Conservation (phyloP, 768 basidiomycete species). For the Termitomyces sp. region DNA sequence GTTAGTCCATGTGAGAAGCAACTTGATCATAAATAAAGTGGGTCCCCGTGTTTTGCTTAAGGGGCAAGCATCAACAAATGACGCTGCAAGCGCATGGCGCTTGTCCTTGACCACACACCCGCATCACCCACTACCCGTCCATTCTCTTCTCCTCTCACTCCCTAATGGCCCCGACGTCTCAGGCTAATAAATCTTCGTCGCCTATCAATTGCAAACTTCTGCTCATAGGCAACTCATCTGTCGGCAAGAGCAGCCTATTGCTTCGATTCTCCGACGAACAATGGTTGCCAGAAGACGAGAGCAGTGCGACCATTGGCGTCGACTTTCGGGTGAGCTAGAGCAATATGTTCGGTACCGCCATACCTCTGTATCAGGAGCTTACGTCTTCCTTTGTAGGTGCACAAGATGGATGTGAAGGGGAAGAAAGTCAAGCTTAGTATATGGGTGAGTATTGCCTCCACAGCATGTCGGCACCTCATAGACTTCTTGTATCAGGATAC, state of each 20-base stretch:
- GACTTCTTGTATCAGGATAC: constrained; percentile 59
- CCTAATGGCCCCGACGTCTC: constrained; percentile 28
- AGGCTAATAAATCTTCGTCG: constrained; percentile 23
- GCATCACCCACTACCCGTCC: not conserved
- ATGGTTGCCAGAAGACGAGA: constrained; percentile 89
- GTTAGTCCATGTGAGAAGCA: not conserved
- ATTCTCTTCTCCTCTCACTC: not conserved
- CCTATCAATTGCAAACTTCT: constrained; percentile 79
- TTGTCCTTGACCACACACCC: not conserved
- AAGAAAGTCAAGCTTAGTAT: constrained; percentile 91
- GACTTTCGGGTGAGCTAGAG: constrained; percentile 67
- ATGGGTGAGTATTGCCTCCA: constrained; percentile 65
- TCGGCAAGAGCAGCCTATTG: constrained; percentile 88
- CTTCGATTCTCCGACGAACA: constrained; percentile 96
- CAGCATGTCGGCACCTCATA: not conserved
- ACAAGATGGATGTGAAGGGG: constrained; percentile 82
- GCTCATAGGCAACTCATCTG: constrained; percentile 83
- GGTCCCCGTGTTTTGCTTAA: too few relatives aligned
- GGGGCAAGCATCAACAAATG: constrained; percentile 7
- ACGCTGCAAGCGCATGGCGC: not conserved
- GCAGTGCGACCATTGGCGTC: constrained; percentile 79
- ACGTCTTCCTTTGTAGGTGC: constrained; percentile 48
- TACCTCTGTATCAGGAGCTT: not conserved
- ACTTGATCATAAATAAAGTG: not conserved
- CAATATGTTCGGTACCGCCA: not conserved